Evolutionary conservation across 2,329 filamentous ascomycete genomes (phyloP).

Genomic region (Penicillium sp.): DNA sequence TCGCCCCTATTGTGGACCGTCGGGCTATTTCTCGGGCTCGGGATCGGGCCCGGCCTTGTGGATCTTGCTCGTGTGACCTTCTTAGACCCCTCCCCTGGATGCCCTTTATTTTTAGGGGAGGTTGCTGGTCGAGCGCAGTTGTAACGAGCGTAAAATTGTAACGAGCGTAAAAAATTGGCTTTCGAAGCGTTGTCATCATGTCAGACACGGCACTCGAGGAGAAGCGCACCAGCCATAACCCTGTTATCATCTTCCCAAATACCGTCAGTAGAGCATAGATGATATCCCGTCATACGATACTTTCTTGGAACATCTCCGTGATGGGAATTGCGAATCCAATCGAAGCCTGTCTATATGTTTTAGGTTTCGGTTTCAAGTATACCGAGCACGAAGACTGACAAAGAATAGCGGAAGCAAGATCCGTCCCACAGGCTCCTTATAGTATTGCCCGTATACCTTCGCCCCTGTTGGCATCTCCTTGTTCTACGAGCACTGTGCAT

Average conservation of each 20-base stretch:
- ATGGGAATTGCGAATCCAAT: slow-evolving; percentile 81
- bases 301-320: slow-evolving; percentile 62
- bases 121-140: slow-evolving; percentile 2
- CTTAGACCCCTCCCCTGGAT: neutral
- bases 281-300: slow-evolving; percentile 69
- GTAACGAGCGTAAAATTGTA: slow-evolving; percentile 5
- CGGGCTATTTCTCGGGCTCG: neutral
- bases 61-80: neutral
- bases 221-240: slow-evolving; percentile 56
- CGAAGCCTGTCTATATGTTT: slow-evolving; percentile 39
- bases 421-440: slow-evolving; percentile 45
- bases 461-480: slow-evolving; percentile 20
- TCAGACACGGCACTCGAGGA: slow-evolving; percentile 14
- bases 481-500: neutral
- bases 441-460: slow-evolving; percentile 49
- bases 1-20: neutral
- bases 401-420: slow-evolving; percentile 74
- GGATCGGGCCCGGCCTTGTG: neutral
- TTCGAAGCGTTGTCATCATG: slow-evolving; percentile 4
- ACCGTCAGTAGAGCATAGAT: slow-evolving; percentile 72
- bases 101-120: neutral
- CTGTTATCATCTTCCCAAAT: slow-evolving; percentile 60
- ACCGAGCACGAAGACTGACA: slow-evolving; percentile 42
- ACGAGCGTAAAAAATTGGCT: neutral
- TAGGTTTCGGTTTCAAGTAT: neutral